Evolutionary conservation across 805 yeast species (phyloP), one percentile per base, ranked within the genome.

Genomic region (Grigorovia transvaalensis): DNA sequence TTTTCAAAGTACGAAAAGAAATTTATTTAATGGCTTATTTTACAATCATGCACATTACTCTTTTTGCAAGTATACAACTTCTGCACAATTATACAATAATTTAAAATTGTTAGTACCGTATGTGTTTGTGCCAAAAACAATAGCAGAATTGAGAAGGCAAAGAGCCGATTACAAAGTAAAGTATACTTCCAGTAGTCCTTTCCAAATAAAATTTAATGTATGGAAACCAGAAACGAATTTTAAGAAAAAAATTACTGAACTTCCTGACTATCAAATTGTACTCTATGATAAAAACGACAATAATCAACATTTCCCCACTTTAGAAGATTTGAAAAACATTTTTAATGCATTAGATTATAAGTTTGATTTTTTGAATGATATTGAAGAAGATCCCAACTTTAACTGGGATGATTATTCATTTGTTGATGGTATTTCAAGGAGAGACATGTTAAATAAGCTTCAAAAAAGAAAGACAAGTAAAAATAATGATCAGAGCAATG

Each of bases 171-270:
- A 2, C 35, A 71, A 0, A 88, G 73, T 59, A 74, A 84, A 59
- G 85, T 87, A 2, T 90, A 23, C 27, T 23, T 23, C 27, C 6
- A 3, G 6, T 4, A 23, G 3, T 23, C 6, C 6, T 23, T 23
- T 23, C 42, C 51, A 62, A 5, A 68, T 84, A 2, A 35, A 71
- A 0, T 89, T 73, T 59, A 74, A 84, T 59, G 85, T 87, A 2
- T 90, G 96, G 96, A 88, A 86, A 63, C 97, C 98, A 1, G 71
- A 75, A 1, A 75, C 85, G 0, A 67, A 71, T 2, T 90, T 85
- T 70, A 82, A 81, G 53, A 88, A 88, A 58, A 81, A 79, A 38
- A 59, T 62, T 20, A 95, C 95, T 0, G 81, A 84, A 0, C 46
- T 61, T 2, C 95, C 96, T 1, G 90, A 90, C 64, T 90, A 78